Evolutionary conservation across 352 stramenopile species (phyloP), one percentile per base, ranked within the genome.

Genomic region (Pythium diclinum): DNA sequence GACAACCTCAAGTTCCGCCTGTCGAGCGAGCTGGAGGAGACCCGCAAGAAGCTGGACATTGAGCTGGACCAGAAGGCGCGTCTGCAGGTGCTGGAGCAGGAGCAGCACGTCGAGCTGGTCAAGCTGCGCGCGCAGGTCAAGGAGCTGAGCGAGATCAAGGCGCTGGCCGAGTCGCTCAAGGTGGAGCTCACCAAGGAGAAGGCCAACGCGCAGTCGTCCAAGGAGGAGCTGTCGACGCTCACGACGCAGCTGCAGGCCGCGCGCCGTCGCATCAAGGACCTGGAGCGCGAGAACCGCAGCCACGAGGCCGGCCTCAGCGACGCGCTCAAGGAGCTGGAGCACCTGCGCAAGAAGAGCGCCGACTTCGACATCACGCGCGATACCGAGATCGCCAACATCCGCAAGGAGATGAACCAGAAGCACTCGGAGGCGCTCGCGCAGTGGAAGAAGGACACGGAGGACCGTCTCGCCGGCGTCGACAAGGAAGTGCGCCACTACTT

Each of bases 361-460:
- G 79, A 91, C 58, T 90, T 90, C 61, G 81, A 90, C 56, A 58
- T 88, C 63, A 87, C 77, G 23, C 79, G 83, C 49, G 83, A 94
- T 49, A 62, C 60, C 17, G 85, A 94, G 67, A 74, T 94, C 42
- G 75, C 74, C n/a, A 86, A 73, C 28, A 71, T 92, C 46, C 74
- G 85, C 58, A 88, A 85, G 46, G 85, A 94, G 60, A 91, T 89
- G 83, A 83, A 83, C 61, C 65, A 67, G 16, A 94, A 94, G 62
- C 79, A 90, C 67, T 68, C 87, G 63, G 83, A 92, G 63, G 69
- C 81, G 8, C 77, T 90, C 36, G 78, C 81, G 2, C 77, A 87
- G 62, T 90, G 78, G 80, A 91, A 90, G 59, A 90, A 89, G 48
- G 85, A 94, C 57, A 74, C 81, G 1, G 85, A 94, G 52, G 85